Conservation (phyloP, 2,329 filamentous ascomycete species). For the Cercospora brassicicola region DNA sequence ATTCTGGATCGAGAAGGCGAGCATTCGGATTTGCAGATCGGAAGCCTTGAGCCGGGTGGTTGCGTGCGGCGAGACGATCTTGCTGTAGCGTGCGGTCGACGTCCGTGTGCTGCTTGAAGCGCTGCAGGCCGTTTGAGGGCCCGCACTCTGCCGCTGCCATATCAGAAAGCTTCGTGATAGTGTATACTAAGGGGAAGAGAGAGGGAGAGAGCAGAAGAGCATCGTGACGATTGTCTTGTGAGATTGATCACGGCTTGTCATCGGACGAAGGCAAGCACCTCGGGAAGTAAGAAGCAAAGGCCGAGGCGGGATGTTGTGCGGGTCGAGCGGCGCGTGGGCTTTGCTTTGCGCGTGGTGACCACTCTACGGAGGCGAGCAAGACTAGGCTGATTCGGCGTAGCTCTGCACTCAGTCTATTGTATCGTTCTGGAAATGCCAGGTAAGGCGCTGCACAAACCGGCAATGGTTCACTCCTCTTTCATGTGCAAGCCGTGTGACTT, state of each 20-base stretch:
- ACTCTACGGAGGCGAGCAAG: neutral
- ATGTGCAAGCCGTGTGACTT: neutral
- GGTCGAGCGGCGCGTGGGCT: neutral
- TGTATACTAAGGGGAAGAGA: neutral
- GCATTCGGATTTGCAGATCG: slow-evolving; percentile 58
- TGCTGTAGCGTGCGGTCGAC: slow-evolving; percentile 71
- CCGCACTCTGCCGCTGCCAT: slow-evolving; percentile 72
- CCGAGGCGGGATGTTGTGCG: neutral
- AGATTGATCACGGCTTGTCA: neutral
- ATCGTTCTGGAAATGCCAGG: neutral
- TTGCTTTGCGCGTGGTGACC: neutral
- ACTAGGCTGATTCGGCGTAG: neutral
- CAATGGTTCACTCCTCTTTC: neutral
- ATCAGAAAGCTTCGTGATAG: slow-evolving; percentile 25
- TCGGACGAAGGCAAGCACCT: neutral
- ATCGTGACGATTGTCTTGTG: neutral
- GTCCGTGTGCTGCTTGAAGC: slow-evolving; percentile 68
- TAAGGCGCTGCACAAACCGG: neutral
- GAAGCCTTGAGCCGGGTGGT: slow-evolving; percentile 56
- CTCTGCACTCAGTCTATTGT: neutral
- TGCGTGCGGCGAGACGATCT: slow-evolving; percentile 62
- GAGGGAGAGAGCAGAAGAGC: neutral
- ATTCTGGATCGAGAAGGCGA: slow-evolving; percentile 63
- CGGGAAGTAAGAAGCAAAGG: neutral
- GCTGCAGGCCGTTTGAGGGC: slow-evolving; percentile 72